phyloP scores from a whole-genome alignment of 306 rosid species.

The Vigna radiata region DNA sequence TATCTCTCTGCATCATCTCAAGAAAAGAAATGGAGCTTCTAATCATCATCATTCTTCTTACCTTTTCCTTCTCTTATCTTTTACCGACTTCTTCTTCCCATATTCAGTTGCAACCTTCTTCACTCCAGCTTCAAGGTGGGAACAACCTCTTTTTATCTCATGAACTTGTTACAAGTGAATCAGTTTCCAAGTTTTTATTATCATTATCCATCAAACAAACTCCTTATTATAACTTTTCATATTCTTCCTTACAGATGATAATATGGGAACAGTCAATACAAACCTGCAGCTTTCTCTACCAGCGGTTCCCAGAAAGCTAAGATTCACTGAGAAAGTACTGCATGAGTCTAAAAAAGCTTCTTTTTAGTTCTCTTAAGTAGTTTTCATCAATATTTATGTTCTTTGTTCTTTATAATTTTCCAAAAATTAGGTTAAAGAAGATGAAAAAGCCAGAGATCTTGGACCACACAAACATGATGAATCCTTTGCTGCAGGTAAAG shows the following conservation, averaged over 20 bases:
- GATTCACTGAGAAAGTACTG: slow-evolving; percentile 51
- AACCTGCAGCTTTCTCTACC: slow-evolving; percentile 49
- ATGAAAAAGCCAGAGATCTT: slow-evolving; percentile 39
- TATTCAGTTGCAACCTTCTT: slow-evolving; percentile 45
- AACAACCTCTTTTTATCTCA: not conserved
- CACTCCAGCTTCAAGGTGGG: slow-evolving; percentile 51
- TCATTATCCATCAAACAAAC: not conserved
- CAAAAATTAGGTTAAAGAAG: slow-evolving; percentile 48
- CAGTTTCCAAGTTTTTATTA: not conserved
- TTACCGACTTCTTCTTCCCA: slow-evolving; percentile 52
- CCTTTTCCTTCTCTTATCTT: slow-evolving; percentile 48
- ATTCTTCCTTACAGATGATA: slow-evolving; percentile 13
- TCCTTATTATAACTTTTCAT: not conserved
- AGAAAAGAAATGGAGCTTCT: slow-evolving; percentile 45
- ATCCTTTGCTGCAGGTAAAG: slow-evolving; percentile 49
- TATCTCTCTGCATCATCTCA: slow-evolving; percentile 31
- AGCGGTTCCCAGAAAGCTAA: slow-evolving; percentile 65
- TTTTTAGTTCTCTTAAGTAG: not conserved
- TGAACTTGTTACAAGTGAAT: not conserved
- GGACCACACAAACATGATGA: slow-evolving; percentile 42
- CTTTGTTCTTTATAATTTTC: slow-evolving; percentile 14
- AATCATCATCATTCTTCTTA: slow-evolving; percentile 43
- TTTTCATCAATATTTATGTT: not conserved
- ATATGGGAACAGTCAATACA: slow-evolving; percentile 39
- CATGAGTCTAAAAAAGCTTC: slow-evolving; percentile 33